Evolutionary conservation across 768 basidiomycete genomes (phyloP).

Genomic region (Clitopilus passeckerianus): DNA sequence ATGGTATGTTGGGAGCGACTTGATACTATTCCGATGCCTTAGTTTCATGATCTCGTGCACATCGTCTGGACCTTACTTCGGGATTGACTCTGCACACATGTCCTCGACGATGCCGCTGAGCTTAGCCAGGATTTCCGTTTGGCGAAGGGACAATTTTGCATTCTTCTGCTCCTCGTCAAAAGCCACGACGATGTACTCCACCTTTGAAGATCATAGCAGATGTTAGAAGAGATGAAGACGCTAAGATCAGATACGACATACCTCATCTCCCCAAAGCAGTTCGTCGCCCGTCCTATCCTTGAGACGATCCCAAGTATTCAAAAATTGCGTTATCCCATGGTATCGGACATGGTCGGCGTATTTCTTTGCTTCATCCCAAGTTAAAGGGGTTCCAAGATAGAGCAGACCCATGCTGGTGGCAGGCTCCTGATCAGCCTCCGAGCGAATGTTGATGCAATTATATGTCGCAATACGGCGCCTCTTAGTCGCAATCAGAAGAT

Average conservation of each 20-base stretch:
- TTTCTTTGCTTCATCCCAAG: constrained; percentile 86
- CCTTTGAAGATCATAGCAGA: constrained; percentile 36
- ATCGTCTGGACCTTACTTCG: neutral
- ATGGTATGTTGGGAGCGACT: constrained; percentile 83
- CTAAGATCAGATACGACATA: constrained; percentile 25
- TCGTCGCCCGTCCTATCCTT: constrained; percentile 91
- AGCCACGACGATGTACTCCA: constrained; percentile 94
- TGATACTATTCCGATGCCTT: neutral
- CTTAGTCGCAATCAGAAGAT: constrained; percentile 1
- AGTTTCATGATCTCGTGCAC: neutral
- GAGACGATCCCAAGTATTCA: constrained; percentile 88
- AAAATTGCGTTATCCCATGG: constrained; percentile 94
- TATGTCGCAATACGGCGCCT: neutral
- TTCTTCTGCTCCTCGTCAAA: constrained; percentile 76
- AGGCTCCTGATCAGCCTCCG: neutral
- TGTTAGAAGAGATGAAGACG: neutral
- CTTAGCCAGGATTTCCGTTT: constrained; percentile 88
- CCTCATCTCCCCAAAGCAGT: constrained; percentile 98
- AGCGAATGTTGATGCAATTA: neutral
- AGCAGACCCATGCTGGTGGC: constrained; percentile 75
- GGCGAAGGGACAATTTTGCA: constrained; percentile 88
- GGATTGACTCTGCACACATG: constrained; percentile 47
- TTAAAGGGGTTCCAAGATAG: constrained; percentile 86
- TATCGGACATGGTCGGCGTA: constrained; percentile 85
- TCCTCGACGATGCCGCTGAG: constrained; percentile 64